Evolutionary conservation across 2,329 filamentous ascomycete genomes (phyloP), one percentile per base, ranked within the genome.

Genomic region (Beauveria sp.): DNA sequence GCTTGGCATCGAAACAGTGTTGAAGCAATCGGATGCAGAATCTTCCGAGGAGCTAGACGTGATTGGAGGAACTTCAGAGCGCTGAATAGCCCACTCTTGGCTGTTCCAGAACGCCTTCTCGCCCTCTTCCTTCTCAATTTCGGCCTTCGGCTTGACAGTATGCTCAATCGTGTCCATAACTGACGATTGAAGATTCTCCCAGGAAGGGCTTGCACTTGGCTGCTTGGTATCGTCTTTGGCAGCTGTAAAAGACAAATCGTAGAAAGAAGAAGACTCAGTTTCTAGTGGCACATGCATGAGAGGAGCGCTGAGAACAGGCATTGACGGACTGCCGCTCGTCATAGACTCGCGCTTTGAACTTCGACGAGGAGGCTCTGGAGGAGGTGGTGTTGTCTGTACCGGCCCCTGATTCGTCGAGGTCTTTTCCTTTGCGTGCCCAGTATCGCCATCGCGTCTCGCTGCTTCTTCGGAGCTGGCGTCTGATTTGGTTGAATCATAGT

Each of bases 1-100:
- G 59, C 74, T 74, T 20, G 71, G 67, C 8, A 66, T 66, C 1
- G 74, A 74, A 0, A 70, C 60, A 6, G 74, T 73, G 20, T 71
- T 73, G 14, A 74, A 68, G 5, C 72, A 74, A 4, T 77, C 76
- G 1, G 72, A 75, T 56, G 71, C 73, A 4, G 74, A 75, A 8
- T 73, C 73, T 1, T 76, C 74, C 1, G 73, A 74, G 2, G 73
- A 74, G 60, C 72, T 73, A 3, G 66, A 67, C 8, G 63, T 49
- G 1, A 50, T 34, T n/a, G 57, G 62, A 30, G 60, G 60, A 52
- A 47, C 54, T 14, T 45, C 34, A 38, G 57, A 40, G 62, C 56
- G 46, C 63, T n/a, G 66, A 64, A 52, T 65, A 49, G 59, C 20
- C 63, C 58, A 63, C 45, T 61, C 58, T 26, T 50, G 45, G 16